phyloP scores from a whole-genome alignment of 2,329 filamentous ascomycete species.

The Monosporascus sp. region DNA sequence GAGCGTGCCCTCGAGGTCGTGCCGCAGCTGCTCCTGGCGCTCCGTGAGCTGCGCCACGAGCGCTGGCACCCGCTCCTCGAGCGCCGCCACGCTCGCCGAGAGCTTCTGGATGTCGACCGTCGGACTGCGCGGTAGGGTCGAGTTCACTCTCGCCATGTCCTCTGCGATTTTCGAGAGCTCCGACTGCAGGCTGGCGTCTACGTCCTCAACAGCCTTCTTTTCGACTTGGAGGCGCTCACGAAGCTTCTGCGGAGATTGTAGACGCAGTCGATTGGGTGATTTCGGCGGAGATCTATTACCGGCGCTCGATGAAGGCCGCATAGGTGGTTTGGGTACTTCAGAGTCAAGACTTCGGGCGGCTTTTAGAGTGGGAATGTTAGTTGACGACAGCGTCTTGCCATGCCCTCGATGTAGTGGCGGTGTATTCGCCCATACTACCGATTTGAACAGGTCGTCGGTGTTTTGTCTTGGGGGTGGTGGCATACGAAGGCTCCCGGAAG shows the following conservation, averaged over 20 bases:
- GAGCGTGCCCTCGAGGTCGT: constrained; percentile 67
- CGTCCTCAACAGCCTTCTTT: constrained; percentile 65
- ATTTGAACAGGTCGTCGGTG: constrained; percentile 19
- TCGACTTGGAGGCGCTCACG: constrained; percentile 82
- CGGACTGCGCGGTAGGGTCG: constrained; percentile 29
- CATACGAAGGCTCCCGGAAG: constrained; percentile 20
- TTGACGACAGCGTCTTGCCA: constrained; percentile 46
- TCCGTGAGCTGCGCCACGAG: constrained; percentile 54
- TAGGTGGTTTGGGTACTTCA: constrained; percentile 20
- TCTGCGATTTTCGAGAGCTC: constrained; percentile 77
- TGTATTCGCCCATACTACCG: constrained; percentile 11
- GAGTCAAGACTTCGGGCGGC: constrained; percentile 29
- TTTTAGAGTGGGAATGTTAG: constrained; percentile 50
- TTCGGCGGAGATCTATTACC: constrained; percentile 25
- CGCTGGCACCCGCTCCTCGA: constrained; percentile 63
- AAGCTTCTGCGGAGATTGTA: constrained; percentile 68
- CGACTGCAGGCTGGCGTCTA: constrained; percentile 63
- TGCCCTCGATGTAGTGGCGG: constrained; percentile 29
- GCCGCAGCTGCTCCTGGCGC: constrained; percentile 59
- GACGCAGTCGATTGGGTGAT: constrained; percentile 51
- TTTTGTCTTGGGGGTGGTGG: constrained; percentile 38
- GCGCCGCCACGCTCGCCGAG: constrained; percentile 52
- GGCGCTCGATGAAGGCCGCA: constrained; percentile 31
- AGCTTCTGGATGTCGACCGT: constrained; percentile 44
- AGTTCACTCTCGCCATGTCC: constrained; percentile 62